These are phyloP conservation scores for Boletus fagicola DNA, from an alignment of 768 basidiomycete genomes.

Conservation along the genomic window DNA sequence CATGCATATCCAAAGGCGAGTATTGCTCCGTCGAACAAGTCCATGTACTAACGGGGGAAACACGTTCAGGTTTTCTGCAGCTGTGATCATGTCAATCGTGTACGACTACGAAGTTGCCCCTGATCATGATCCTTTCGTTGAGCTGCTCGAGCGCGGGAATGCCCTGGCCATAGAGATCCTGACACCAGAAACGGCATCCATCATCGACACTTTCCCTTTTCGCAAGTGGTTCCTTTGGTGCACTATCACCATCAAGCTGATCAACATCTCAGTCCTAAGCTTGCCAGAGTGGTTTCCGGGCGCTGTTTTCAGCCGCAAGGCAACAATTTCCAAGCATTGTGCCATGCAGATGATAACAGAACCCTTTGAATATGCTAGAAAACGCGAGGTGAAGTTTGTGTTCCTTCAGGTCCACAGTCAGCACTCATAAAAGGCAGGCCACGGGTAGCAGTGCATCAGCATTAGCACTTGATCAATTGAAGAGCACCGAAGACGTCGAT, in stretches of 20 bases:
- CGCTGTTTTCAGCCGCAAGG: background rate
- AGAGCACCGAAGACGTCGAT: background rate
- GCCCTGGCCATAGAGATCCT: background rate
- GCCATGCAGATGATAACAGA: background rate
- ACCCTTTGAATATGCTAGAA: background rate
- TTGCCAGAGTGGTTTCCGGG: background rate
- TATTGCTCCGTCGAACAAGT: background rate
- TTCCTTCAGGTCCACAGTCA: background rate
- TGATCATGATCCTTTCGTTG: background rate
- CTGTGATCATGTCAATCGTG: background rate
- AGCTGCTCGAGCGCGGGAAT: background rate
- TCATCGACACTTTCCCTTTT: background rate
- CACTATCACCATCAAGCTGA: background rate
- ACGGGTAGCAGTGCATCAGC: background rate
- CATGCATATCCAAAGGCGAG: background rate
- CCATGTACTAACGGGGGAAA: background rate
- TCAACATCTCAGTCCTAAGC: background rate
- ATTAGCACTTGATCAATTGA: background rate
- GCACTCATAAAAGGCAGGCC: background rate
- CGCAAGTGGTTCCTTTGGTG: background rate
- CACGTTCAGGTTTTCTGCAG: background rate
- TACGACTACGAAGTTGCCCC: background rate
- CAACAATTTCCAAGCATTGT: background rate
- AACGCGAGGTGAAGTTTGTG: background rate
- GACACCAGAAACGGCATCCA: background rate